Evolutionary conservation across 768 basidiomycete genomes (phyloP), one percentile per base, ranked within the genome.

Genomic region (Dictyophora rubrovolvata): DNA sequence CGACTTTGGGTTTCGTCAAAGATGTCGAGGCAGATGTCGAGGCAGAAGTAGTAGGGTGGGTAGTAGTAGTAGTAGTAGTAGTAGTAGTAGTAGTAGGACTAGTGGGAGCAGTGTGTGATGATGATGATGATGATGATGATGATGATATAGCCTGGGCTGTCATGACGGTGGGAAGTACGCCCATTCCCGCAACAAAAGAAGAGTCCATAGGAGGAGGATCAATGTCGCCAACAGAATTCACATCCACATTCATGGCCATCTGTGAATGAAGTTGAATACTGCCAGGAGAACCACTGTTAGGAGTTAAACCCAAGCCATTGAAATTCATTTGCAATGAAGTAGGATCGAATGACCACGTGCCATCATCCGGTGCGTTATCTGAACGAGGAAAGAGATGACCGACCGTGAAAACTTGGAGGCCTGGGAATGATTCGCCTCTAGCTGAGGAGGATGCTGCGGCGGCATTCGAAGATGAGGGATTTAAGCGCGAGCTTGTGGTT

Each of bases 341-440:
- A 23, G 57, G 57, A 54, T 83, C 79, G 67, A 80, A 84, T 22
- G 72, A 75, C 85, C 85, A 87, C 58, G 79, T 81, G 17, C 80
- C 85, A 33, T 59, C 57, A 11, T 50, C 57, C 6, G 28, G 49
- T 20, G 57, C 78, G 54, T 73, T 67, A 48, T 70, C 70, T 60
- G 75, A 75, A 59, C 80, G 72, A 14, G 87, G 87, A 63, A 89
- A 73, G 21, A 89, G 71, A 68, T 89, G 87, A 0, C 88, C 87
- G 3, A 90, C 79, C 1, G 89, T 90, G 67, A 87, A 87, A 55
- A 89, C 86, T 68, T 88, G 86, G 55, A 90, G 69, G 3, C 86
- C 87, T 64, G 86, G 80, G 60, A 87, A 85, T 48, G 65, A 48
- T 52, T 59, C 58, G 4, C 42, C 14, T 42, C n/a, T 12, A 42